Percentiles rank a stretch among this genome's conserved stretches.
Evolutionary conservation across 306 rosid species (phyloP).

Genomic region (Quercus gilva): DNA sequence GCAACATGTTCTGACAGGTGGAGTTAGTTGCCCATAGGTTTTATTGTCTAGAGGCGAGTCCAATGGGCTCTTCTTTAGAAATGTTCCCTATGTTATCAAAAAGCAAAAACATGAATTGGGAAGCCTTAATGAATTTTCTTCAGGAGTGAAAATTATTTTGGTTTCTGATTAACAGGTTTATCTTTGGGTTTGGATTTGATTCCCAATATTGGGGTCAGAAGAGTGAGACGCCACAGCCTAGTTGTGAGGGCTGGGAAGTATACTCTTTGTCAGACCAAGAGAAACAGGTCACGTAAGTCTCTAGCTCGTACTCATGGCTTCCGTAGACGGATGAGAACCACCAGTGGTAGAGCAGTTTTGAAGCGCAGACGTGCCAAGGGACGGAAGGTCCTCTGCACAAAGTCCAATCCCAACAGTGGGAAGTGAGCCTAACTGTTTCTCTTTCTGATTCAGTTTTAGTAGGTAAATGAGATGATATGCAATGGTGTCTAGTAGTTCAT

Average conservation of each 20-base stretch:
- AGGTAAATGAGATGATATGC: slow-evolving; percentile 11
- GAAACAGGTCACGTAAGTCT: slow-evolving; percentile 87
- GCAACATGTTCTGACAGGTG: no score
- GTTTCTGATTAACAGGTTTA: slow-evolving; percentile 39
- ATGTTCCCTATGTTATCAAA: no score
- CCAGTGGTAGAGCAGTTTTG: slow-evolving; percentile 73
- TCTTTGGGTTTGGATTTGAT: slow-evolving; percentile 59
- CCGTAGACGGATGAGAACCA: slow-evolving; percentile 79
- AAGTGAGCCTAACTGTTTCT: slow-evolving; percentile 35
- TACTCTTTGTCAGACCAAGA: slow-evolving; percentile 80
- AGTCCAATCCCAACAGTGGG: slow-evolving; percentile 73
- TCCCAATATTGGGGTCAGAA: slow-evolving; percentile 41
- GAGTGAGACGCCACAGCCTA: slow-evolving; percentile 44
- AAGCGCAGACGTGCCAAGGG: slow-evolving; percentile 94
- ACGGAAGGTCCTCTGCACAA: slow-evolving; percentile 84
- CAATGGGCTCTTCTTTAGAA: no score
- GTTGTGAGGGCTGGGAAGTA: slow-evolving; percentile 86
- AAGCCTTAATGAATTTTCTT: not conserved
- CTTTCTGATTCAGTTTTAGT: not conserved
- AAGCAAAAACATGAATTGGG: not conserved
- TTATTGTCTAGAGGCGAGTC: no score
- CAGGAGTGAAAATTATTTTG: slow-evolving; percentile 10
- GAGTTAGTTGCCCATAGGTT: no score
- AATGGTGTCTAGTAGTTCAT: slow-evolving; percentile 11
- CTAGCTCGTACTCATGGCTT: slow-evolving; percentile 88